Base-by-base conservation (phyloP, 1,284 basidiomycete species). In the Apiotrichum laibachii region DNA sequence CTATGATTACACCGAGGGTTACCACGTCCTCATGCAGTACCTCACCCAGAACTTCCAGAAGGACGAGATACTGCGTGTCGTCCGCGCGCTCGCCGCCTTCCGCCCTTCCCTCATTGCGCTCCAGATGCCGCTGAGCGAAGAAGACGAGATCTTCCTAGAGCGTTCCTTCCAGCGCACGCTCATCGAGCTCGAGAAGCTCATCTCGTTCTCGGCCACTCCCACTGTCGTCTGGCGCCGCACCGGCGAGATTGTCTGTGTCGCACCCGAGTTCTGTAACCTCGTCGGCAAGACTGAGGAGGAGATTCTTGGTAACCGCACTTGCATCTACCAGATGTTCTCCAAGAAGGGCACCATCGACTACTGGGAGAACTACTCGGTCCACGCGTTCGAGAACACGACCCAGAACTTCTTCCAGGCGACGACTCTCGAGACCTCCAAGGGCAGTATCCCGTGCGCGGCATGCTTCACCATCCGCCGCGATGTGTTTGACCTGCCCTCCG, bases 151-250 rank as follows among this genome's bases (percentile, higher is more conserved):
- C 5, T 98, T 98, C 77, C 88, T 97, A 57, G 94, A 98, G 79
- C 87, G 89, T 65, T 94, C 91, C 65, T 93, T 98, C 76, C 94
- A 97, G 76, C 84, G 95, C 46, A 92, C 92, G 31, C 81, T 97
- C 64, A 83, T 97, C 67, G 93, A 98, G 82, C 85, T 97, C 58
- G 92, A 97, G 76, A 97, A 97, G 78, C 83, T 98, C 63, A 95
- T 99, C 65, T 92, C 91, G 46, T 96, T 92, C 77, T 94, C 90
- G 62, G 96, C 95, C 7, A 99, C 96, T n/a, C 96, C 95, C 2
- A 99, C 95, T 0, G 92, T 96, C n/a, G 90, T 97, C 2, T 99
- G 95, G 95, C 86, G 95, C 35, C 83, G 95, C 51, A 99, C 96
- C 18, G 95, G 95, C 72, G 96, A 99, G 80, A 92, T 99, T 42